Base-by-base conservation (phyloP, 768 basidiomycete genomes). In the Tylopilus intermedius region DNA sequence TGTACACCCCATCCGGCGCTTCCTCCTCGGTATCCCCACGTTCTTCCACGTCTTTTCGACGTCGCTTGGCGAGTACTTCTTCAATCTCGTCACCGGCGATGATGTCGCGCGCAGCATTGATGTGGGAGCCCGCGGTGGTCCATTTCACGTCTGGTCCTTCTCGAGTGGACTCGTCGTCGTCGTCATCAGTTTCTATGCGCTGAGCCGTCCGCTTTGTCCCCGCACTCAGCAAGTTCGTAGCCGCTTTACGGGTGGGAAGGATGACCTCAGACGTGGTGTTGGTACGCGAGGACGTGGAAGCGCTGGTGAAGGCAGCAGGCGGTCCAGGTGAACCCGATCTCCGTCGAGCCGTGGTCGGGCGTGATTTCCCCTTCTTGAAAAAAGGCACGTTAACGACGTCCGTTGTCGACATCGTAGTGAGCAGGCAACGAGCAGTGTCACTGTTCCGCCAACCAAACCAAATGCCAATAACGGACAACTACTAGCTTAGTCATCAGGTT, bases 291-390 rank as follows among this genome's bases (percentile, higher is more conserved):
- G 67, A 57, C 5, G 63, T 46, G 8, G 70, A 62, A n/a, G 64
- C 53, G 22, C 68, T 21, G n/a, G 33, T 11, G 8, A 45, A 43
- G 11, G 58, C 54, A 5, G 53, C 58, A 4, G 76, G 59, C n/a
- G 88, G 86, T 0, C 32, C 50, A 47, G 57, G 60, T 26, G 86
- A 89, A 5, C 74, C 64, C 3, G 90, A 90, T 24, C 93, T 80
- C 62, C 88, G 86, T 35, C 94, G 81, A 3, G 79, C 68, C 0
- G 88, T 88, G 4, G 83, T 77, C 2, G 93, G 93, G 1, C 92
- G 79, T 3, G 84, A 77, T 59, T 85, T 87, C 38, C 87, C 84
- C 65, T 86, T 90, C 73, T 88, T 95, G 74, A 95, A 91, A 72
- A 96, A 94, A 3, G 90, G 84, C 0, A 95, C 90, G 44, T 76